phyloP scores from a whole-genome alignment of 768 basidiomycete genomes.

The Amanita phalloides region DNA sequence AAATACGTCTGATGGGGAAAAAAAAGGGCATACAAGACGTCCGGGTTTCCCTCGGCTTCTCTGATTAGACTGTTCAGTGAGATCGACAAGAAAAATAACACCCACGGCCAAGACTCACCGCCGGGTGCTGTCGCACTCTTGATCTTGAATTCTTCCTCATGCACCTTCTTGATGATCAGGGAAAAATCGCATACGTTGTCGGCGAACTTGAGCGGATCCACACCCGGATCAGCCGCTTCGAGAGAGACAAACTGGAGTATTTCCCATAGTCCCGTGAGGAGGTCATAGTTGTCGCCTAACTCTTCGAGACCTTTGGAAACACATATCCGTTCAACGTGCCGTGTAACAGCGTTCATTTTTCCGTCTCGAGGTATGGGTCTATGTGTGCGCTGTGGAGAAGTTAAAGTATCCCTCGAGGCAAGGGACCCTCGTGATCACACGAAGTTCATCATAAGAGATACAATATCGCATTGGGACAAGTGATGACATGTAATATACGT shows the following conservation, averaged over 20 bases:
- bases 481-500: conserved; percentile 11
- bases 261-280: conserved; percentile 23
- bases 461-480: neutral
- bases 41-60: neutral
- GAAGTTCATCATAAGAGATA: neutral
- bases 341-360: neutral
- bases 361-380: neutral
- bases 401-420: neutral
- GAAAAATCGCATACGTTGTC: conserved; percentile 27
- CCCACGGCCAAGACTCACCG: neutral
- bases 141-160: neutral
- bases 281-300: conserved; percentile 28
- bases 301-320: conserved; percentile 22
- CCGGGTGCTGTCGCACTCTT: neutral
- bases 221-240: conserved; percentile 24
- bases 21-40: neutral
- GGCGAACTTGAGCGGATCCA: conserved; percentile 33
- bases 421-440: too few relatives aligned
- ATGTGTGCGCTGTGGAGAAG: conserved; percentile 1
- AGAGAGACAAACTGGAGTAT: conserved; percentile 30
- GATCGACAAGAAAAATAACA: neutral
- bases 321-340: conserved; percentile 8
- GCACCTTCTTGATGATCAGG: conserved; percentile 18
- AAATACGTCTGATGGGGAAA: neutral
- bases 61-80: neutral